These are phyloP conservation scores for Knoxia roxburghii DNA, from an alignment of 257 asterid species.

Conservation along the genomic window DNA sequence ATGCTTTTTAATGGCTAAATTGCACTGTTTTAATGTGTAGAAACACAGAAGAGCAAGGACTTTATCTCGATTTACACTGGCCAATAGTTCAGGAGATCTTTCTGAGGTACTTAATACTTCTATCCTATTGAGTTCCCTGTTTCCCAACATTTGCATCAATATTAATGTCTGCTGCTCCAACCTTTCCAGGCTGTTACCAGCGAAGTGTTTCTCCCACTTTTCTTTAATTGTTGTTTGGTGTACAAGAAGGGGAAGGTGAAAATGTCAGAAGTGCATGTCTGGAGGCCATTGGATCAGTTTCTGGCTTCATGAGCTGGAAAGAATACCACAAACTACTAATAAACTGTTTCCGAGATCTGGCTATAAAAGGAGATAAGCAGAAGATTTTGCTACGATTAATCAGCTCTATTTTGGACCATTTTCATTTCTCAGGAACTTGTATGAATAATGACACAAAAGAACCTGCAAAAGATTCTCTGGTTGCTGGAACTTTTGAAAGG, in stretches of 20 bases:
- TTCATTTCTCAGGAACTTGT: constrained; percentile 53
- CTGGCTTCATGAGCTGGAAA: constrained; percentile 77
- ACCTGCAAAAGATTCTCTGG: constrained; percentile 34
- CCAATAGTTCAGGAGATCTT: constrained; percentile 42
- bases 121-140: background rate
- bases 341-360: constrained; percentile 73
- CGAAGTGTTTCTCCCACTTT: constrained; percentile 68
- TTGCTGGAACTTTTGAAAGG: constrained; percentile 26
- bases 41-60: constrained; percentile 94
- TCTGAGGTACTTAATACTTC: constrained; percentile 50
- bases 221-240: constrained; percentile 65
- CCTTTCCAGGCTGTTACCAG: constrained; percentile 56
- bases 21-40: constrained; percentile 32
- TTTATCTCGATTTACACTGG: constrained; percentile 52
- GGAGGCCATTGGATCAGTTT: constrained; percentile 70
- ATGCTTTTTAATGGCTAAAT: background rate
- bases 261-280: constrained; percentile 72
- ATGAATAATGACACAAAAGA: constrained; percentile 28
- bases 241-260: constrained; percentile 81
- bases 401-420: constrained; percentile 64
- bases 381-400: constrained; percentile 64
- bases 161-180: constrained; percentile 6
- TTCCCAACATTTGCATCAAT: constrained; percentile 9
- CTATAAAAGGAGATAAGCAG: constrained; percentile 62
- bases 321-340: constrained; percentile 51